Base-by-base conservation (phyloP, 345 rosid genomes). In the Draba incana region DNA sequence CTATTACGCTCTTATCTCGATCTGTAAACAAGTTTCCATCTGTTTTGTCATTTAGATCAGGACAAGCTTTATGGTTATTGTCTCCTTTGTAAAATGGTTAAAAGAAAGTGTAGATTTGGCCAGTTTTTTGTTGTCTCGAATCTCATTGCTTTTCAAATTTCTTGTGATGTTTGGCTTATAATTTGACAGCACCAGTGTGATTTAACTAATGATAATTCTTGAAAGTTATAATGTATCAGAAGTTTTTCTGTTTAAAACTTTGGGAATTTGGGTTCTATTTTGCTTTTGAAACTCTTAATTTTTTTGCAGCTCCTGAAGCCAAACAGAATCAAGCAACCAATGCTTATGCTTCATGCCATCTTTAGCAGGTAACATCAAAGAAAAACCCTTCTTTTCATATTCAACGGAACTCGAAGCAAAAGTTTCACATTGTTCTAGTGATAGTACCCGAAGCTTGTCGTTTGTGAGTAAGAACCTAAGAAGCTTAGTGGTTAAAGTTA, bases 331-430 rank as follows among this genome's bases (percentile, higher is more conserved):
- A 86, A 15, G 95, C 95, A 51, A 89, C 92, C 0, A 97, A 92
- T 83, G 96, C 95, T 68, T 88, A 84, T 69, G 83, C 80, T 57
- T 86, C 92, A 27, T 89, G 95, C 95, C 84, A 84, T 79, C 82
- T 89, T 50, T 80, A 85, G 74, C 79, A 89, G 86, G 96, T 87
- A 77, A 67, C 42, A 30, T 10, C 27, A 28, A 47, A 64, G 56
- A 16, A 42, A 28, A 48, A 4, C 41, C 57, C 5, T 55, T 12
- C 14, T 45, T 8, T 9, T 61, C 55, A 4, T 24, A 44, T 31
- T 5, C 11, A 23, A 8, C 4, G 12, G 12, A 24, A 12, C 28
- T 48, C 14, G 12, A 20, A 25, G 12, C 31, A 20, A 54, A 10
- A 42, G 28, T 45, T 15, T 31, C 37, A n/a, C 12, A 20, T 66